A percentile compares a stretch with the other conserved stretches of the same genome.
Conservation (phyloP, 2,329 filamentous ascomycete genomes). For the Fusarium staphyleae region DNA sequence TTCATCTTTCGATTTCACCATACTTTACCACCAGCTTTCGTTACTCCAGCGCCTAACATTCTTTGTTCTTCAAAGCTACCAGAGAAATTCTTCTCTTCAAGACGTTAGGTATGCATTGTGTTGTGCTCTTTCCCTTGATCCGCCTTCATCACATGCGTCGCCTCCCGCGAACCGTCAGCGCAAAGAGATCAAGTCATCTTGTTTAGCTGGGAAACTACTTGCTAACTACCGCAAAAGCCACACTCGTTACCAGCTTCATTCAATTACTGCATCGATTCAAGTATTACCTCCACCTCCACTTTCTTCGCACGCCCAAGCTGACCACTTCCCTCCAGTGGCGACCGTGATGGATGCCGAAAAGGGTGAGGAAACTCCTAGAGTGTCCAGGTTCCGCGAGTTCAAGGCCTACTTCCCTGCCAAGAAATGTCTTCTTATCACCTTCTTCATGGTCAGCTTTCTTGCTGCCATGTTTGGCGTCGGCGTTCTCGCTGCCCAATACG, state of each 20-base stretch:
- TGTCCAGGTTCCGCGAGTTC: constrained; percentile 15
- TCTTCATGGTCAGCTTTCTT: constrained; percentile 24
- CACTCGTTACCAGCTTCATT: constrained; percentile 27
- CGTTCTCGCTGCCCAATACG: constrained; percentile 39
- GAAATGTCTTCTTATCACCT: constrained; percentile 20
- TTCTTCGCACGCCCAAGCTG: constrained; percentile 10
- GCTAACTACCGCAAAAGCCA: constrained; percentile 22
- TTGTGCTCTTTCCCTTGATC: not conserved
- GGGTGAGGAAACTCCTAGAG: constrained; percentile 18
- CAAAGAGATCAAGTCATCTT: not conserved
- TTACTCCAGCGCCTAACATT: constrained; percentile 27
- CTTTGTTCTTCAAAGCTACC: constrained; percentile 10
- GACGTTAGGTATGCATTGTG: constrained; percentile 15
- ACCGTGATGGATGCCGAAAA: constrained; percentile 41
- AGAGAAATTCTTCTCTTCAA: constrained; percentile 20
- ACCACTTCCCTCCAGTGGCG: constrained; percentile 36
- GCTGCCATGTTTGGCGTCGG: constrained; percentile 42
- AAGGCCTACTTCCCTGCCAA: constrained; percentile 13
- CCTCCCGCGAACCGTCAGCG: not conserved
- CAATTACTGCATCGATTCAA: constrained; percentile 21
- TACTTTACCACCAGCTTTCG: constrained; percentile 15
- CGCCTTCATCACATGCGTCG: not conserved
- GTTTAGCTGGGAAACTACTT: not conserved
- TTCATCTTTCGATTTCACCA: constrained; percentile 19
- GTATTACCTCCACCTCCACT: constrained; percentile 12